Base-by-base conservation (phyloP, 2,329 filamentous ascomycete species). In the Calonectria pseudoreteaudii region DNA sequence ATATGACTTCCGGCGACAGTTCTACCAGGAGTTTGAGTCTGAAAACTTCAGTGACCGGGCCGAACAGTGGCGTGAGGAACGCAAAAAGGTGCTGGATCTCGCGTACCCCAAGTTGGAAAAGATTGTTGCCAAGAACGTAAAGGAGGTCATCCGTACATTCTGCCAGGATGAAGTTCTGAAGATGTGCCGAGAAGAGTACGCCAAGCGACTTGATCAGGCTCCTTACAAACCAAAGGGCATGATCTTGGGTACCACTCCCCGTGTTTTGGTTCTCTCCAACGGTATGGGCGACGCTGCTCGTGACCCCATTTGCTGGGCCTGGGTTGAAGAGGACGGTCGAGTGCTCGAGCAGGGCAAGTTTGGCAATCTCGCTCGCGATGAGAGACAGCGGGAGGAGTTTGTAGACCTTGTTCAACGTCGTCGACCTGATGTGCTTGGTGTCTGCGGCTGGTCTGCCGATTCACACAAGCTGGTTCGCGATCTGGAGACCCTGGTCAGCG, bases 41-140 rank as follows among this genome's bases (percentile, higher is more conserved):
- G 97, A 99, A 84, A 98, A 98, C 85, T 97, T 95, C 83, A 98
- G 96, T 81, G 96, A 98, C 81, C 90, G 97, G 58, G 97, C 97
- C 4, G 96, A 98, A 85, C 94, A 95, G 13, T 99, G 97, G 97
- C 98, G 98, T 78, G 91, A 93, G 62, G 92, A 98, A 80, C 93
- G 97, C 44, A 92, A 93, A 77, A 95, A 97, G 80, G 93, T 97
- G 1, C 87, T 99, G 65, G 94, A 98, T 78, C 83, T 93, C 69
- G 95, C 96, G 0, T 92, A 98, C 73, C 87, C 90, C 11, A 98
- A 96, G 82, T 88, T 99, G 53, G 94, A 98, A 79, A 92, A 90
- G 79, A 88, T 97, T 77, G 96, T 98, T 79, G 91, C 94, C 72
- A 97, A 96, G 83, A 95, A 95, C 72, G 95, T 98, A 75, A 98